A percentile compares a stretch with the other conserved stretches of the same genome.
phyloP scores from a whole-genome alignment of 805 yeast genomes.

The Ascoidea rubescens region DNA sequence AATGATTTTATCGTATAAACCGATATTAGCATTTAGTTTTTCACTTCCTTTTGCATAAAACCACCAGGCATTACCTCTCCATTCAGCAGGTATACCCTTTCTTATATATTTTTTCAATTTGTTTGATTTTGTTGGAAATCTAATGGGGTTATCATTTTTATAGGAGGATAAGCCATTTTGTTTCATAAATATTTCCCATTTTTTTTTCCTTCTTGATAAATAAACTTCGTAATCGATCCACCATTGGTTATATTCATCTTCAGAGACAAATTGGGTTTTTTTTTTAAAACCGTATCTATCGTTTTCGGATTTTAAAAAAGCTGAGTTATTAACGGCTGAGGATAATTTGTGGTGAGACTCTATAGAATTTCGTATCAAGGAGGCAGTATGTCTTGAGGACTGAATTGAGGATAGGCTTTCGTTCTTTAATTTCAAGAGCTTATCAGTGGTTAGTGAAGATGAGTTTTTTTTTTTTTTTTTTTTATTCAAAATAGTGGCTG shows the following conservation, averaged over 20 bases:
- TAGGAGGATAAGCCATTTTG: constrained; percentile 45
- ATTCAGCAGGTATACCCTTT: constrained; percentile 91
- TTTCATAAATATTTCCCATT: constrained; percentile 61
- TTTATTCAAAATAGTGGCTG: not conserved
- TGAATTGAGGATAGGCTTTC: not conserved
- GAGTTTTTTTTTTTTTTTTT: no score
- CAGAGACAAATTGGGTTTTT: constrained; percentile 35
- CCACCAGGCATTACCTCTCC: constrained; percentile 98
- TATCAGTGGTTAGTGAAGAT: not conserved
- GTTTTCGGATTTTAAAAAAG: constrained; percentile 17
- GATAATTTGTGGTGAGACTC: constrained; percentile 3
- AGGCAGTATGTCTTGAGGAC: constrained; percentile 8
- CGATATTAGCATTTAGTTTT: constrained; percentile 49
- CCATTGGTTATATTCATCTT: constrained; percentile 59
- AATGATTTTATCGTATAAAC: constrained; percentile 61
- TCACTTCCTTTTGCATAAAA: constrained; percentile 82
- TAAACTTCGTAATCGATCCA: constrained; percentile 54
- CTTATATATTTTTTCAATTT: constrained; percentile 71
- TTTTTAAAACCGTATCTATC: constrained; percentile 88
- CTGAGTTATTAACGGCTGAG: not conserved
- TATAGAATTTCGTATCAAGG: constrained; percentile 9
- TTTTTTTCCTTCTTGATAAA: constrained; percentile 47
- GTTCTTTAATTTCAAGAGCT: not conserved
- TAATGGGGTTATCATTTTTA: constrained; percentile 34
- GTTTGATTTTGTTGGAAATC: constrained; percentile 70